Evolutionary conservation across 257 asterid species (phyloP).

Genomic region (Solanum ossicruentum): DNA sequence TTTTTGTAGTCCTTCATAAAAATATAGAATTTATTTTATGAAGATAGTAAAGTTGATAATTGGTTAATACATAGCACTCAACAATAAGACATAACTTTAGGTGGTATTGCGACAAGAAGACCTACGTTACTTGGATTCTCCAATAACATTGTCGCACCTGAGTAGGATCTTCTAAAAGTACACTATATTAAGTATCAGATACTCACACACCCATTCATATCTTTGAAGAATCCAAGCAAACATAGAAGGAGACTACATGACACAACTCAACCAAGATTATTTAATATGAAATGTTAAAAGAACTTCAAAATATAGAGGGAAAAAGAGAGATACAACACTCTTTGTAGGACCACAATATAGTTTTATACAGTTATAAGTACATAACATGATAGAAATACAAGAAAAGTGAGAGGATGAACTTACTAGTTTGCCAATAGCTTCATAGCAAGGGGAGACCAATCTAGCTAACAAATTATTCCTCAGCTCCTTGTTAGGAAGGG

Average conservation of each 20-base stretch:
- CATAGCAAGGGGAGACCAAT: constrained; percentile 62
- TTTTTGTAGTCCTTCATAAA: not conserved
- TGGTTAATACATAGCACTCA: not conserved
- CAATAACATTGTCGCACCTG: not conserved
- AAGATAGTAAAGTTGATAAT: not conserved
- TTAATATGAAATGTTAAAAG: not conserved
- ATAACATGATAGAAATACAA: not conserved
- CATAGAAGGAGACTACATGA: not conserved
- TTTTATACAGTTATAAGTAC: not conserved
- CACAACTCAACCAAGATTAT: not conserved
- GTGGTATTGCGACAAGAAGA: not conserved
- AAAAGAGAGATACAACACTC: not conserved
- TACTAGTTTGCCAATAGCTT: constrained; percentile 63
- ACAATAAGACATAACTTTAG: not conserved
- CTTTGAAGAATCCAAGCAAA: not conserved
- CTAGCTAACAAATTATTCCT: constrained; percentile 52
- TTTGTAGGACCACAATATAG: not conserved
- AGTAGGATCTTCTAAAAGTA: not conserved
- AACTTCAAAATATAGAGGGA: not conserved
- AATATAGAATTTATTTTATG: not conserved
- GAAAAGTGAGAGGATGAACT: constrained; percentile 15
- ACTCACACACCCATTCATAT: not conserved
- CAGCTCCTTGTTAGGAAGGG: constrained; percentile 66
- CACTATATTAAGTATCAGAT: not conserved
- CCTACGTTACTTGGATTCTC: not conserved